Evolutionary conservation across 441 rosid genomes (phyloP), one percentile per base, ranked within the genome.

Genomic region (Theobroma grandiflorum): DNA sequence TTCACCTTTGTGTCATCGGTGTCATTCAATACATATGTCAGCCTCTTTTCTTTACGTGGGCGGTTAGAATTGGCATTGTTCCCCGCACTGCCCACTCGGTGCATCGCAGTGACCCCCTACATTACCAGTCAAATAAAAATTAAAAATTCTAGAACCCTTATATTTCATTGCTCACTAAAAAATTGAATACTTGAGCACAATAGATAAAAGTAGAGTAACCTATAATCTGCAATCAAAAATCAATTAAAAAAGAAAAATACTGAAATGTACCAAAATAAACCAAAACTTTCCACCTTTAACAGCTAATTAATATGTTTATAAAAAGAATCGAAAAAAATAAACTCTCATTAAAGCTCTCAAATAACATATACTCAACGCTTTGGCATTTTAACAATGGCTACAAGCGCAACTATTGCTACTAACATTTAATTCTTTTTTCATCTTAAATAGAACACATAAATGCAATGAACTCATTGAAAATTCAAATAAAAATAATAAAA

Each of bases 11-110:
- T 58, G 81, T 92, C 92, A 81, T 95, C 90, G 10, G 95, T 90
- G 85, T 94, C 95, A 81, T 79, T 97, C 85, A 96, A 83, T 22
- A 97, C 96, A 86, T 96, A 97, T 1, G 99, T 93, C 81, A 97
- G 89, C 89, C 96, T 91, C 86, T 95, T 97, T 91, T 97, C 99
- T 86, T 97, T 97, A 72, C 99, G 99, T 53, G 93, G 90, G 49
- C 99, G 99, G 82, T 85, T 91, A 85, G 99, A 95, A 87, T 91
- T 91, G 75, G 85, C 74, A 40, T 91, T 93, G 89, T 97, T 97
- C 82, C 99, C 99, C 5, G 98, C 91, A 91, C 99, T 97, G 83
- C 96, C 99, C 85, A 97, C 99, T 4, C 99, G 98, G 93, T 97
- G 99, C 99, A 97, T 97, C 61, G 90, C 92, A 82, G 85, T 62